Evolutionary conservation across 257 asterid species (phyloP).

Genomic region (Cruciata laevipes): DNA sequence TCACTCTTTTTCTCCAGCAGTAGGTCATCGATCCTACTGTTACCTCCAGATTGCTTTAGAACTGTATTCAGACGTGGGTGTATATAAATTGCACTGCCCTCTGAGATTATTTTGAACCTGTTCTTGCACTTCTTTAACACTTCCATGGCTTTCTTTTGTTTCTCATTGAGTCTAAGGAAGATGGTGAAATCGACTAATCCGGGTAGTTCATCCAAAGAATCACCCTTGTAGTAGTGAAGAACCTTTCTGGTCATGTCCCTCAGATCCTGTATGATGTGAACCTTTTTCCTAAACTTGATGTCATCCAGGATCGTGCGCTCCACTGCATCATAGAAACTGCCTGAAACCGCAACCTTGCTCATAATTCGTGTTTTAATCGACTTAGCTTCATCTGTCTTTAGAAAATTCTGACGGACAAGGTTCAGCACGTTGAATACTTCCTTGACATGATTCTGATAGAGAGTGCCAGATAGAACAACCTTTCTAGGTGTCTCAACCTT

Average conservation of each 20-base stretch:
- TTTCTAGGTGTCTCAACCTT: conserved; percentile 72
- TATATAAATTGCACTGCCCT: conserved; percentile 72
- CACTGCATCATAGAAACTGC: conserved; percentile 56
- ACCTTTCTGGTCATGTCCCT: conserved; percentile 76
- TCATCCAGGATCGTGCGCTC: conserved; percentile 63
- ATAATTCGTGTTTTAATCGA: conserved; percentile 54
- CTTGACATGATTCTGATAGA: conserved; percentile 84
- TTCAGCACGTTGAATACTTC: conserved; percentile 84
- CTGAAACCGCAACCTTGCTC: conserved; percentile 57
- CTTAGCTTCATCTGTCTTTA: conserved; percentile 39
- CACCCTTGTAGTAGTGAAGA: conserved; percentile 88
- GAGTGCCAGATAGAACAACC: conserved; percentile 89
- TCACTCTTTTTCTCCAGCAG: conserved; percentile 44
- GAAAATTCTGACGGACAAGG: conserved; percentile 84
- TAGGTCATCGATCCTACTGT: conserved; percentile 18
- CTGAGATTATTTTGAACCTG: conserved; percentile 58
- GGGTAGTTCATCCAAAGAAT: conserved; percentile 82
- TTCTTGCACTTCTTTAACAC: conserved; percentile 33
- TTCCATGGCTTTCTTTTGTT: conserved; percentile 42
- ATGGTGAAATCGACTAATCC: conserved; percentile 83
- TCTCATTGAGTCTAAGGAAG: conserved; percentile 48
- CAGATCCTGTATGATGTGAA: conserved; percentile 64
- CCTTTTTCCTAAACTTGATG: conserved; percentile 49
- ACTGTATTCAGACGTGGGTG: conserved; percentile 63
- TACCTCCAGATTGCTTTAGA: conserved; percentile 23